These are phyloP conservation scores for Inosperma sp. DNA, from an alignment of 768 basidiomycete species.

Conservation along the genomic window DNA sequence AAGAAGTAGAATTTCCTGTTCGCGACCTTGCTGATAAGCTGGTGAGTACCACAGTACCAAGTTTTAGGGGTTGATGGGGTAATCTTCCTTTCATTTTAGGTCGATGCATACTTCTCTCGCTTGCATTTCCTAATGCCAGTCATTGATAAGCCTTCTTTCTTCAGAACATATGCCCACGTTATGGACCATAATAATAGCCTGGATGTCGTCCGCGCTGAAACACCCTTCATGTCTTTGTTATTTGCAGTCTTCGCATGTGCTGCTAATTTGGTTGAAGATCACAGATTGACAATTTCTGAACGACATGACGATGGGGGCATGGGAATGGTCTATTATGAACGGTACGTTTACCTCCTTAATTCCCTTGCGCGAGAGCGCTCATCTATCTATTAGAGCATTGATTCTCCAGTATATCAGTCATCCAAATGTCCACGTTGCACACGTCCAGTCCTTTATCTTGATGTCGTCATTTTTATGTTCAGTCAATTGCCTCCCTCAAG, in stretches of 20 bases:
- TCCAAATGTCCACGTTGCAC: conserved; percentile 75
- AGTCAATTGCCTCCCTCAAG: conserved; percentile 89
- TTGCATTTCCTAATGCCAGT: conserved; percentile 88
- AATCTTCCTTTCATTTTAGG: conserved; percentile 42
- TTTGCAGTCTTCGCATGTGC: conserved; percentile 92
- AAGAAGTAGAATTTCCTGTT: conserved; percentile 84
- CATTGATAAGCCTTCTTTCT: conserved; percentile 80
- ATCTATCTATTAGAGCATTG: conserved; percentile 57
- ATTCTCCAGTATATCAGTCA: conserved; percentile 91
- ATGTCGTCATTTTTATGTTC: conserved; percentile 90
- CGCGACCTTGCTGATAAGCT: conserved; percentile 84
- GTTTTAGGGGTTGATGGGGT: too few relatives aligned
- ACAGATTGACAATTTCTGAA: conserved; percentile 53
- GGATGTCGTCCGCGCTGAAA: conserved; percentile 51
- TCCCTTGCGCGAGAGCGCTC: conserved; percentile 15
- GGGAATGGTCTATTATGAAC: conserved; percentile 88
- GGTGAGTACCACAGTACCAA: too few relatives aligned
- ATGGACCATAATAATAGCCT: conserved; percentile 67
- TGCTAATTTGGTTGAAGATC: conserved; percentile 72
- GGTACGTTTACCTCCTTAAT: conserved; percentile 42
- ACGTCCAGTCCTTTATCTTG: conserved; percentile 87
- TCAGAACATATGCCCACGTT: conserved; percentile 61
- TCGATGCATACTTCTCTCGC: conserved; percentile 81
- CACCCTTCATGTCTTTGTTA: conserved; percentile 74
- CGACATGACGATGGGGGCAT: conserved; percentile 73